Base-by-base conservation (phyloP, 164 flowering plant genomes). In the Santalum album region DNA sequence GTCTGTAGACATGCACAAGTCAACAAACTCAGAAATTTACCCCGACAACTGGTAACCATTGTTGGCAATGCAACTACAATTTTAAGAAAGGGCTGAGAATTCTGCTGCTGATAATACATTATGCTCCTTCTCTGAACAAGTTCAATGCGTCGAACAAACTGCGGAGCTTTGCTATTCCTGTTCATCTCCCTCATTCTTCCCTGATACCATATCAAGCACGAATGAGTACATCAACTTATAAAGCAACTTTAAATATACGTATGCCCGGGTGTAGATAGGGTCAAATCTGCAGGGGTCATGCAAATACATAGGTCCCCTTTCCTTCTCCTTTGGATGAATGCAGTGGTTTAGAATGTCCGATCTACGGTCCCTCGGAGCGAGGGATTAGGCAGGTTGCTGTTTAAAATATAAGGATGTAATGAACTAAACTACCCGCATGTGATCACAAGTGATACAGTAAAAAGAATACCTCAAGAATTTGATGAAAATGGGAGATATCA, bases 31-130 rank as follows among this genome's bases (percentile, higher is more conserved):
- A 22, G 6, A 53, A 29, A 25, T 46, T 64, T 75, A 87, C 99
- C 92, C 52, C 97, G 88, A 59, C 99, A 94, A 55, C 75, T 79
- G 22, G 97, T 61, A 43, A 94, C 99, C 96, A 94, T 85, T 53
- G 96, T 83, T 18, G 97, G 97, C 72, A 90, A 59, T 47, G 95
- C 88, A 65, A 94, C 96, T 3, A 87, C 86, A 71, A 94, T 81
- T 78, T 90, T 94, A 19, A 90, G 92, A 62, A 92, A 94, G n/a
- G 88, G 77, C 27, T 87, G 88, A 63, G 79, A 79, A 36, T 54
- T 56, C 64, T 78, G 84, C 57, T 87, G 87, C 68, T 94, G 97
- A 62, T 83, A 94, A 69, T 80, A 74, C 99, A 94, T 90, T 29
- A 94, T 87, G 79, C 96, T 90, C 73, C 74, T 80, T 70, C 75